Percentiles rank a stretch among this genome's conserved stretches.
Evolutionary conservation across 805 yeast species (phyloP).

Genomic region (Nakazawaea siamensis): DNA sequence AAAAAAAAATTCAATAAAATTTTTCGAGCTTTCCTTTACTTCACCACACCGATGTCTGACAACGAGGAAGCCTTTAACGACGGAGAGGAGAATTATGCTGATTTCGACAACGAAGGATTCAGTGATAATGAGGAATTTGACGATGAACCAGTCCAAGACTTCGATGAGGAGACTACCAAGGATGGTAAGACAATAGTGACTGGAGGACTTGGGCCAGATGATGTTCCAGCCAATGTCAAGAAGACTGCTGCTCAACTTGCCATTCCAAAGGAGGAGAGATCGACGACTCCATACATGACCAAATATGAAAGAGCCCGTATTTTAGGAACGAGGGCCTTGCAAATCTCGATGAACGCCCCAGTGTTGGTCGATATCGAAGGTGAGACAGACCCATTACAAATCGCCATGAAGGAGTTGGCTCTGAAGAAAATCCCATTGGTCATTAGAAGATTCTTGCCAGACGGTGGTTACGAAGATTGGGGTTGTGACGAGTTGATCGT

Average conservation of each 20-base stretch:
- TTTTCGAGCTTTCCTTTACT: too few species aligned
- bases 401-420: constrained; percentile 93
- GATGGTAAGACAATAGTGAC: constrained; percentile 69
- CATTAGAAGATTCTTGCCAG: constrained; percentile 93
- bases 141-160: constrained; percentile 29
- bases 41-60: constrained; percentile 56
- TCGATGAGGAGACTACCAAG: constrained; percentile 42
- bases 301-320: constrained; percentile 97
- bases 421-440: constrained; percentile 94
- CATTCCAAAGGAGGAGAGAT: constrained; percentile 79
- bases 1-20: too few species aligned
- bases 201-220: constrained; percentile 62
- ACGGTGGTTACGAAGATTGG: constrained; percentile 97
- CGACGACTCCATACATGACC: constrained; percentile 98
- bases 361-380: constrained; percentile 97
- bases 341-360: constrained; percentile 97
- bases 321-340: constrained; percentile 94
- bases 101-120: constrained; percentile 76
- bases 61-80: constrained; percentile 59
- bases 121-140: constrained; percentile 26
- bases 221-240: constrained; percentile 32
- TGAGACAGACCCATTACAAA: constrained; percentile 96
- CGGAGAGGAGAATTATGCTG: constrained; percentile 61
- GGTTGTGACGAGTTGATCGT: constrained; percentile 96
- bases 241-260: constrained; percentile 76